Evolutionary conservation across 257 asterid genomes (phyloP).

Genomic region (Solanum ossicruentum): DNA sequence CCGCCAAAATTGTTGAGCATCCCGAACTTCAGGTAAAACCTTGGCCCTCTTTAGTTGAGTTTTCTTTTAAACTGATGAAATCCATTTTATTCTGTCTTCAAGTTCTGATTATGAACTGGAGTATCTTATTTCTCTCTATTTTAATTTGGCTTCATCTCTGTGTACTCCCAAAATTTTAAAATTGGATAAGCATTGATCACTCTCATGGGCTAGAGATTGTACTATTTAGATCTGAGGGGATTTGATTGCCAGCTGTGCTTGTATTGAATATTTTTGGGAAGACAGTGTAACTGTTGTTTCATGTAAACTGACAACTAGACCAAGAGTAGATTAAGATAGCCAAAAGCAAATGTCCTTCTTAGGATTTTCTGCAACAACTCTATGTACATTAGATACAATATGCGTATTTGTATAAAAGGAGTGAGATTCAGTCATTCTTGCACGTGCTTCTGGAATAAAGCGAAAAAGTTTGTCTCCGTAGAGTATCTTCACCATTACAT

Average conservation of each 20-base stretch:
- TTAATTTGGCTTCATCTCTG: background rate
- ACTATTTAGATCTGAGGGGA: background rate
- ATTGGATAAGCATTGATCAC: background rate
- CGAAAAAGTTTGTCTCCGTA: background rate
- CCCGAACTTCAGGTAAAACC: slow-evolving; percentile 70
- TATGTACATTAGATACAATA: background rate
- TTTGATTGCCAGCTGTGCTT: background rate
- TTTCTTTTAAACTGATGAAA: background rate
- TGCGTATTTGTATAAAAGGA: background rate
- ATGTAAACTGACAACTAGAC: background rate
- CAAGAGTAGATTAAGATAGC: background rate
- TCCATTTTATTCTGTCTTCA: background rate
- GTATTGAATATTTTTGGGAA: background rate
- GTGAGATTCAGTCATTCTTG: background rate
- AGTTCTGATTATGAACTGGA: background rate
- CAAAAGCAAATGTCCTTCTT: background rate
- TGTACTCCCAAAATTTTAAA: background rate
- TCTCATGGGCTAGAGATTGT: background rate
- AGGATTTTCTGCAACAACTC: background rate
- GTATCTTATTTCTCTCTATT: background rate
- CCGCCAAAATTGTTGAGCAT: slow-evolving; percentile 47
- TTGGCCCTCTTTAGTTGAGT: background rate
- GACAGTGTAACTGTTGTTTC: background rate
- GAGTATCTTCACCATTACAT: background rate
- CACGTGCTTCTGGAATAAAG: background rate